Percentiles rank a stretch among this genome's conserved stretches.
These are phyloP conservation scores for Pelargonium fulgidum DNA, from an alignment of 441 rosid genomes.

Conservation along the genomic window DNA sequence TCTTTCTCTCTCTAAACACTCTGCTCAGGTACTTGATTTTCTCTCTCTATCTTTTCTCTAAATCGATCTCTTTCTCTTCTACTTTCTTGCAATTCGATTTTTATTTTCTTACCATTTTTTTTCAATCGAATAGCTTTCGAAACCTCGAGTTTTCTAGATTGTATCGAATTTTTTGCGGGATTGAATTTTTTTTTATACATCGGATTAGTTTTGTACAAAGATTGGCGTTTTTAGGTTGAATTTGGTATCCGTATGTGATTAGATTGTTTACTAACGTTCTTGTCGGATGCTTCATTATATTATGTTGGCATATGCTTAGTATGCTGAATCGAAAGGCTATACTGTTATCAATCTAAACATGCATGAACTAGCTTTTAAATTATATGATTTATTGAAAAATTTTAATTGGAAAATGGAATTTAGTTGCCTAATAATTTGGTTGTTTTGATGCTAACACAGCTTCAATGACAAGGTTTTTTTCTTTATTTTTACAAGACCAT, in stretches of 20 bases:
- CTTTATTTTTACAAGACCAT: no score
- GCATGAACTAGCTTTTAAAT: background rate
- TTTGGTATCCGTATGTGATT: no score
- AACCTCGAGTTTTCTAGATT: no score
- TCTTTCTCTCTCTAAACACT: background rate
- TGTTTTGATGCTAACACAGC: background rate
- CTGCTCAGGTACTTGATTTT: conserved; percentile 1
- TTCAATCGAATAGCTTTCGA: no score
- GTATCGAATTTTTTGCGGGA: no score
- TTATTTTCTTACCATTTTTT: background rate
- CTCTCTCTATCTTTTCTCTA: background rate
- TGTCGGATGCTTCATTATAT: no score
- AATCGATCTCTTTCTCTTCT: background rate
- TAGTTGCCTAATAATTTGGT: background rate
- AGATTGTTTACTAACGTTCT: no score
- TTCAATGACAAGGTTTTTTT: no score
- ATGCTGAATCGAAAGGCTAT: background rate
- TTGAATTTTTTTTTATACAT: no score
- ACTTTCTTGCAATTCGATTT: background rate
- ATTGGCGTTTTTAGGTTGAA: no score
- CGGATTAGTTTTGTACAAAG: no score
- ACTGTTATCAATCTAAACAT: background rate
- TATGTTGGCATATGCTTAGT: background rate
- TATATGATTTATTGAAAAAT: background rate
- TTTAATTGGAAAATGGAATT: background rate